Evolutionary conservation across 140 eudicot species (phyloP).

Genomic region (Senecio squalidus): DNA sequence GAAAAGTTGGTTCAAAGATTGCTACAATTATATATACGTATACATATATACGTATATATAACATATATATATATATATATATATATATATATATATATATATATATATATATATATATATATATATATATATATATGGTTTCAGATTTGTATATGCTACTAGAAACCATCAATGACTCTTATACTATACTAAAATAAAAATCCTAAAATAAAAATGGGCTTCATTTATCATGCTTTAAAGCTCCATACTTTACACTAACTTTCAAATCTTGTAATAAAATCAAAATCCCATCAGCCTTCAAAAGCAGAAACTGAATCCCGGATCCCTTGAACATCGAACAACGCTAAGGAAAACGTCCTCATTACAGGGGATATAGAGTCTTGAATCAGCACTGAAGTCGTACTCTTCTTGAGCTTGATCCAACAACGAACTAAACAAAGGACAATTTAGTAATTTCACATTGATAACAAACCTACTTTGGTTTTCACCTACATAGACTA

Average conservation of each 20-base stretch:
- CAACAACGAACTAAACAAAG: conserved; percentile 59
- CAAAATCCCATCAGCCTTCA: conserved; percentile 23
- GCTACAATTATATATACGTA: too few relatives aligned
- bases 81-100: too few relatives aligned
- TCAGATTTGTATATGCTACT: not conserved
- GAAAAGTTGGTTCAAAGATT: too few relatives aligned
- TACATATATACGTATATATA: too few relatives aligned
- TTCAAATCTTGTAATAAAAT: not conserved
- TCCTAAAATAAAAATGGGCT: conserved; percentile 1
- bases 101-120: too few relatives aligned
- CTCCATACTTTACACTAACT: not conserved
- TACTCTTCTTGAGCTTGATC: conserved; percentile 73
- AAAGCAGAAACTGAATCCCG: conserved; percentile 32
- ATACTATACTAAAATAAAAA: not conserved
- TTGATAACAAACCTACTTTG: conserved; percentile 63
- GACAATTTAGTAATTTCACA: conserved; percentile 56
- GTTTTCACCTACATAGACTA: conserved; percentile 76
- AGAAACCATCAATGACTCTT: not conserved
- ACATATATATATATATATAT: too few relatives aligned
- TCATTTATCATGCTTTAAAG: not conserved
- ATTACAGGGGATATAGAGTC: conserved; percentile 74
- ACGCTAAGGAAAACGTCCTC: conserved; percentile 66
- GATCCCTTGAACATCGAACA: conserved; percentile 48
- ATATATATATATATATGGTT: too few relatives aligned
- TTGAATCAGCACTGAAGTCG: conserved; percentile 49